phyloP scores from a whole-genome alignment of 2,329 filamentous ascomycete species.

The Aspergillus latus region DNA sequence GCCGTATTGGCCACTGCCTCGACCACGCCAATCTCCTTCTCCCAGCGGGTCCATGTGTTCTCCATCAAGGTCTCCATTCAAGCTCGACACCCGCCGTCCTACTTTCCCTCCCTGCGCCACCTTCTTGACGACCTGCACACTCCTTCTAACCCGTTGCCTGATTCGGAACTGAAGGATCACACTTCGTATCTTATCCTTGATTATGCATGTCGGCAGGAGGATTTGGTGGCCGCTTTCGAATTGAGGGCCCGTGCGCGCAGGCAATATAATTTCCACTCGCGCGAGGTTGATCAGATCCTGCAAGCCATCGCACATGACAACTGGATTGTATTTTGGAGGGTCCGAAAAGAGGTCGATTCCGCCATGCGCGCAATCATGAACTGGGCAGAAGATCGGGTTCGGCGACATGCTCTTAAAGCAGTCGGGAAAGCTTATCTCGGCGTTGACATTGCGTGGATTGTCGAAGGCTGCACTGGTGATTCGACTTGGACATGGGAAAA shows the following conservation, averaged over 20 bases:
- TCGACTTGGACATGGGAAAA: constrained; percentile 65
- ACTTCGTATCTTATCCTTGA: constrained; percentile 81
- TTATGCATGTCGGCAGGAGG: constrained; percentile 76
- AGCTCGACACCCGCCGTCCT: constrained; percentile 79
- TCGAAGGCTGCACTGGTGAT: constrained; percentile 53
- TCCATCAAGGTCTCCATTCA: constrained; percentile 82
- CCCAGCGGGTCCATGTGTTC: constrained; percentile 88
- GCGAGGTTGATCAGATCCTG: constrained; percentile 68
- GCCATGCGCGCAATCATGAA: constrained; percentile 78
- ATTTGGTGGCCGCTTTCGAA: constrained; percentile 71
- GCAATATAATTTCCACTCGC: constrained; percentile 62
- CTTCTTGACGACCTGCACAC: constrained; percentile 71
- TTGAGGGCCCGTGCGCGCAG: constrained; percentile 53
- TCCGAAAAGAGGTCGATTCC: constrained; percentile 72
- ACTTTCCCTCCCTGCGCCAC: constrained; percentile 81
- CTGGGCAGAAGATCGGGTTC: constrained; percentile 72
- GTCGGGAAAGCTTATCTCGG: constrained; percentile 78
- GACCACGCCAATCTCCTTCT: constrained; percentile 73
- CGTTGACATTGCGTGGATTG: constrained; percentile 69
- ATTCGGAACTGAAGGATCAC: constrained; percentile 74
- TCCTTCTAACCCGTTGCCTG: constrained; percentile 63
- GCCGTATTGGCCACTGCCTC: constrained; percentile 73
- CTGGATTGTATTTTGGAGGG: constrained; percentile 73
- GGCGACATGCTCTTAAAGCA: constrained; percentile 78
- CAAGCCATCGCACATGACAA: constrained; percentile 74